Evolutionary conservation across 257 asterid genomes (phyloP).

Genomic region (Apocynum venetum): DNA sequence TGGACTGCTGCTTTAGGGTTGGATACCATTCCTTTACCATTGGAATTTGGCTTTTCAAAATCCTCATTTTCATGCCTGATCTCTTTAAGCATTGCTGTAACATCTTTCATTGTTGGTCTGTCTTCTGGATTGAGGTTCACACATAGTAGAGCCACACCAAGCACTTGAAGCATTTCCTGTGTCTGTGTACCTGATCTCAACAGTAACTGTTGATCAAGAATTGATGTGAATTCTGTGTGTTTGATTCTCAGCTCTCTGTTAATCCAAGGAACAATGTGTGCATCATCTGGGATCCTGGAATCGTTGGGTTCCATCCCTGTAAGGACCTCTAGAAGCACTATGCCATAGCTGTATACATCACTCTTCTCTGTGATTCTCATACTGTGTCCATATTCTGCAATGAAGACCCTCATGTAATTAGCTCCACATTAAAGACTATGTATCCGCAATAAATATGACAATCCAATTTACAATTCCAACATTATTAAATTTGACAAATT

Average conservation of each 20-base stretch:
- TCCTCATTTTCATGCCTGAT: constrained; percentile 53
- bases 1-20: constrained; percentile 39
- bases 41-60: constrained; percentile 36
- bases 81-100: constrained; percentile 62
- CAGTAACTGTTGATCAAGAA: constrained; percentile 58
- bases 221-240: constrained; percentile 47
- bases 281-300: constrained; percentile 56
- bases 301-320: constrained; percentile 78
- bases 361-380: constrained; percentile 69
- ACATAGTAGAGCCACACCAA: constrained; percentile 69
- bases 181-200: constrained; percentile 50
- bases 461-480: no score
- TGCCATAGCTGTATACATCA: constrained; percentile 66
- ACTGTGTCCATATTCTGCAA: constrained; percentile 77
- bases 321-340: constrained; percentile 68
- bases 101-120: constrained; percentile 77
- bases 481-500: no score
- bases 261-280: constrained; percentile 57
- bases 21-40: constrained; percentile 18
- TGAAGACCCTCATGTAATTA: background rate
- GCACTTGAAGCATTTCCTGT: constrained; percentile 73
- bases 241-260: constrained; percentile 42
- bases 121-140: constrained; percentile 52
- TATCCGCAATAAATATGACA: no score
- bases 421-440: background rate